These are phyloP conservation scores for Symbiodinium pilosum DNA, from an alignment of 73 alveolate species.

Conservation along the genomic window DNA sequence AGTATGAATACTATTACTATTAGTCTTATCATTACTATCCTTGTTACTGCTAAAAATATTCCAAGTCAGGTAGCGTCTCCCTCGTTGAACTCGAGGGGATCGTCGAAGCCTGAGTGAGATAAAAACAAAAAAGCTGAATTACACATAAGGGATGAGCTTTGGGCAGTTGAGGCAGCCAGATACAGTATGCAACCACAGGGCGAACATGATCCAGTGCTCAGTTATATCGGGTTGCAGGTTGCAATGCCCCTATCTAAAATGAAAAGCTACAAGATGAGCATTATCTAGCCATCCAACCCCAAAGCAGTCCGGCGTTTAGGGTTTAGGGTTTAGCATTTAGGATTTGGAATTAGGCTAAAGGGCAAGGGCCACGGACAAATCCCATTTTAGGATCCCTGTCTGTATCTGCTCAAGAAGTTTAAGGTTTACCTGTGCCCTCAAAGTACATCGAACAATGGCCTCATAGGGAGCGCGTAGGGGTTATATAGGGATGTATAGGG, in stretches of 20 bases:
- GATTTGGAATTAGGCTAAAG: not conserved
- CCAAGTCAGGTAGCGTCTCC: conserved; percentile 21
- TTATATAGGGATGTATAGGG: not conserved
- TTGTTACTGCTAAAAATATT: too few species aligned
- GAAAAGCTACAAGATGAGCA: too few species aligned
- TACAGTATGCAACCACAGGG: too few species aligned
- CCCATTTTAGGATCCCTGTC: too few species aligned
- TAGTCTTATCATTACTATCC: too few species aligned
- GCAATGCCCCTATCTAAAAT: too few species aligned
- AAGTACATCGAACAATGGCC: not conserved
- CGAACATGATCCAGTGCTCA: not conserved
- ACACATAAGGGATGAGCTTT: too few species aligned
- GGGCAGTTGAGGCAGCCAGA: too few species aligned
- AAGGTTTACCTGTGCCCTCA: not conserved
- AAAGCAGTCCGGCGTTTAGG: not conserved
- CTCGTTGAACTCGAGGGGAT: conserved; percentile 56
- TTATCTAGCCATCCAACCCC: too few species aligned
- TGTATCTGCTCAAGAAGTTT: not conserved
- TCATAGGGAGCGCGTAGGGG: not conserved
- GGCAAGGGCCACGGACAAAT: too few species aligned
- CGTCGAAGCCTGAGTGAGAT: not conserved
- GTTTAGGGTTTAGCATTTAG: not conserved
- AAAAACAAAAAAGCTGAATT: not conserved
- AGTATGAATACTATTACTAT: too few species aligned
- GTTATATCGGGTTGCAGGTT: not conserved